Base-by-base conservation (phyloP, 192 early-diverging fungal genomes). In the Linnemannia schmuckeri region DNA sequence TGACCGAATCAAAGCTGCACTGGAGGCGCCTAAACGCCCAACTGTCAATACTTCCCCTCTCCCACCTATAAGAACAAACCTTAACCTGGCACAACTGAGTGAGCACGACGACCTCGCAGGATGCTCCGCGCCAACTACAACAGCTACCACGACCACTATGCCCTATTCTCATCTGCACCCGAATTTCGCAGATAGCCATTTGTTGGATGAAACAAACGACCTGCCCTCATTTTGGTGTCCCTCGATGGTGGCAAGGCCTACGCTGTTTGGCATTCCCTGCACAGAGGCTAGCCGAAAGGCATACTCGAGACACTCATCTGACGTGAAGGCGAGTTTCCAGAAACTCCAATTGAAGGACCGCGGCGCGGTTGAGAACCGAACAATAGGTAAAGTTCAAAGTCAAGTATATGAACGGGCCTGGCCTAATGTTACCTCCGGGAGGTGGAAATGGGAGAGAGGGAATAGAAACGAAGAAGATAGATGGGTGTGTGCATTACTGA, bases 1-100 rank as follows among this genome's bases (percentile, higher is more conserved):
- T 63, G 83, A 79, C 54, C 78, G 75, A 38, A 68, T 86, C 24
- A 86, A 77, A 44, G 83, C 83, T 35, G 79, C 79, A 57, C 79
- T 86, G 61, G 78, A 81, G 22, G 69, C 70, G 22, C 75, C 83
- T 33, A 70, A 52, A 74, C 74, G 79, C 46, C 72, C 78, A 44
- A 68, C 74, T 37, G 80, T 85, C 52, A 75, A 47, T n/a, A 80
- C 77, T 22, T 68, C 69, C 18, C 63, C 52, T n/a, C 68, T 79
- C 4, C 74, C 78, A 41, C 40, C 44, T 18, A 33, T 66, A 66
- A 66, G 3, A 66, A 66, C 30, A 13, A 66, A 66, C 61, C 61
- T 66, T 66, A 66, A 66, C 61, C 27, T 33, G 61, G 61, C n/a
- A 13, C 61, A 66, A 66, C 33, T 15, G 61, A 66, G 12, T 66